Base-by-base conservation (phyloP, 495 filamentous ascomycete genomes). In the Talaromyces ruber region DNA sequence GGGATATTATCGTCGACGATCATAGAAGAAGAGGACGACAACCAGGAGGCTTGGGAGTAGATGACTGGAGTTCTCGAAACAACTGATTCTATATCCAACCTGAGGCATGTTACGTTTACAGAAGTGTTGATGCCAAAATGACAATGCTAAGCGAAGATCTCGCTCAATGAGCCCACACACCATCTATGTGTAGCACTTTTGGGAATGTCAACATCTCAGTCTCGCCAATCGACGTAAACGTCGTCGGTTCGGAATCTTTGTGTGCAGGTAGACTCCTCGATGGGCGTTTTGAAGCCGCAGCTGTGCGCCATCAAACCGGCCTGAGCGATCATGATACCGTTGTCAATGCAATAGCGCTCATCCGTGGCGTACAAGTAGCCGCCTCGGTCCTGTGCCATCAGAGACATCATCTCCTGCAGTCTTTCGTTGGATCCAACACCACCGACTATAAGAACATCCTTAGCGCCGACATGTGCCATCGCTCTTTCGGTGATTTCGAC, bases 311-410 rank as follows among this genome's bases (percentile, higher is more conserved):
- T 70, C 67, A 98, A 74, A 26, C 94, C 94, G 9, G 94, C 94
- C 76, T 98, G 94, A 12, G 94, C 94, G 77, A 98, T 98, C 94
- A 98, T 98, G 62, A 98, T 97, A 50, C 94, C 95, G 69, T 98
- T 98, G 76, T 98, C 95, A 64, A 98, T 98, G 69, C 94, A 98
- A 74, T 96, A 98, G 52, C 94, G 84, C 75, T 98, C 92, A 73
- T 98, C 93, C 1, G 93, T 98, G 8, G 93, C 93, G 77, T 88
- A 97, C 21, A 97, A 90, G 71, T 84, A 91, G 0, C 94, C 94
- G 18, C 92, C 90, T 34, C 95, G 80, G 71, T 96, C 92, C 43
- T 79, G 78, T n/a, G 92, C 94, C 94, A 98, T 98, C 8, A 88
- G 74, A 0, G 88, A 91, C 95, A 98, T 98, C 94, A 98, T 98